These are phyloP conservation scores for Candida neerlandica DNA, from an alignment of 1,139 yeast genomes.

Conservation along the genomic window DNA sequence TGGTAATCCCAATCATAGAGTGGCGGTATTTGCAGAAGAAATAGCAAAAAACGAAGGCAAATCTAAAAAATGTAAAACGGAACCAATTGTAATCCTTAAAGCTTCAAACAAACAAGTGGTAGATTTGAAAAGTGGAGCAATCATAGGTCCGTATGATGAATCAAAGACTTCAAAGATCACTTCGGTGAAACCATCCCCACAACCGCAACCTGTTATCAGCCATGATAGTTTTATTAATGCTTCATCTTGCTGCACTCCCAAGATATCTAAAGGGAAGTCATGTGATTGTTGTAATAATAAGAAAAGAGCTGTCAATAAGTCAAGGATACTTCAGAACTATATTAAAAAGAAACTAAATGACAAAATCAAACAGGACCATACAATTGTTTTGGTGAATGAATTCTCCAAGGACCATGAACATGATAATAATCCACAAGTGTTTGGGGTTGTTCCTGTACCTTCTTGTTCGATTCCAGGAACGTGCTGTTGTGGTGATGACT, in stretches of 20 bases:
- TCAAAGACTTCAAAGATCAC: slow-evolving; percentile 15
- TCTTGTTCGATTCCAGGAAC: slow-evolving; percentile 53
- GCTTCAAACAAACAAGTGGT: slow-evolving; percentile 54
- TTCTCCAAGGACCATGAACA: background rate
- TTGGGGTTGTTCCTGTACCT: slow-evolving; percentile 33
- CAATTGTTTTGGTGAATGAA: background rate
- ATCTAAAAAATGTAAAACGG: slow-evolving; percentile 17
- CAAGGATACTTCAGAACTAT: slow-evolving; percentile 41
- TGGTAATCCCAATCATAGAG: slow-evolving; percentile 52
- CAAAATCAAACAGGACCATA: background rate
- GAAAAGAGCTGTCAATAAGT: slow-evolving; percentile 30
- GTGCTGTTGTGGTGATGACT: slow-evolving; percentile 50
- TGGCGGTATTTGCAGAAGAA: slow-evolving; percentile 61
- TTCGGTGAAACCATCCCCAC: slow-evolving; percentile 22
- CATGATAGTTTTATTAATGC: slow-evolving; percentile 41
- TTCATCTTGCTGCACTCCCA: slow-evolving; percentile 32
- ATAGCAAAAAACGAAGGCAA: slow-evolving; percentile 19
- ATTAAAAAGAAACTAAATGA: slow-evolving; percentile 24
- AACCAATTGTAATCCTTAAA: slow-evolving; percentile 46
- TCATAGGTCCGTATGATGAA: slow-evolving; percentile 44
- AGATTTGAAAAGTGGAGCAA: slow-evolving; percentile 48
- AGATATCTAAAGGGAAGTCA: slow-evolving; percentile 21
- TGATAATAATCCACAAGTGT: slow-evolving; percentile 9
- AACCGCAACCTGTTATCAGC: slow-evolving; percentile 29
- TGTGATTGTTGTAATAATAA: slow-evolving; percentile 28